Evolutionary conservation across 148 eudicot genomes (phyloP).

Genomic region (Spergularia bocconei): DNA sequence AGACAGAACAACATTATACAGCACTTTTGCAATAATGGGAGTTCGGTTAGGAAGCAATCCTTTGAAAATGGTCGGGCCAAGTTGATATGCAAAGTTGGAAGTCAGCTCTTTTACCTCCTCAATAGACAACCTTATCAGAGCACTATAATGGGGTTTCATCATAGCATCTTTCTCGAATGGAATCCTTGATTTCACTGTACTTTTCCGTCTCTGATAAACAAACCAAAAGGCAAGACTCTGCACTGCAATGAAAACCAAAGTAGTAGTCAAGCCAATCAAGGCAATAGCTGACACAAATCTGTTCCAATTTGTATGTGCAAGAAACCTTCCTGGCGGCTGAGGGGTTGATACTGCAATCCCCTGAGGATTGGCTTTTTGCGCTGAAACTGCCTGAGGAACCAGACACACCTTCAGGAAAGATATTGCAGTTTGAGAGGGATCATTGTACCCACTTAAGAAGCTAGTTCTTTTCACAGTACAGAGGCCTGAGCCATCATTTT

Average conservation of each 20-base stretch:
- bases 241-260: conserved; percentile 27
- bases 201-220: conserved; percentile 33
- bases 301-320: conserved; percentile 15
- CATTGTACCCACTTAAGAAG: conserved; percentile 48
- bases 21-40: conserved; percentile 39
- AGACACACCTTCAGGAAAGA: conserved; percentile 58
- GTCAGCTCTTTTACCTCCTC: conserved; percentile 56
- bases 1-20: conserved; percentile 33
- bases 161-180: conserved; percentile 43
- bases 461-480: conserved; percentile 56
- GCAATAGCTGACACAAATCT: conserved; percentile 38
- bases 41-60: conserved; percentile 45
- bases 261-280: conserved; percentile 41
- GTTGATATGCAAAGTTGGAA: conserved; percentile 37
- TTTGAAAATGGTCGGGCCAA: conserved; percentile 40
- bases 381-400: conserved; percentile 59
- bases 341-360: conserved; percentile 19
- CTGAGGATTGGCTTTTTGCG: conserved; percentile 36
- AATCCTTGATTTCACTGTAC: conserved; percentile 22
- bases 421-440: conserved; percentile 38
- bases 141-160: conserved; percentile 44
- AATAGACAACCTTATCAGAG: conserved; percentile 41
- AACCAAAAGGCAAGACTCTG: conserved; percentile 33
- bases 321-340: conserved; percentile 18
- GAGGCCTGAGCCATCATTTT: conserved; percentile 57